Percentiles rank a stretch among this genome's conserved stretches.
These are phyloP conservation scores for Penicillium silybi DNA, from an alignment of 495 filamentous ascomycete species.

Conservation along the genomic window DNA sequence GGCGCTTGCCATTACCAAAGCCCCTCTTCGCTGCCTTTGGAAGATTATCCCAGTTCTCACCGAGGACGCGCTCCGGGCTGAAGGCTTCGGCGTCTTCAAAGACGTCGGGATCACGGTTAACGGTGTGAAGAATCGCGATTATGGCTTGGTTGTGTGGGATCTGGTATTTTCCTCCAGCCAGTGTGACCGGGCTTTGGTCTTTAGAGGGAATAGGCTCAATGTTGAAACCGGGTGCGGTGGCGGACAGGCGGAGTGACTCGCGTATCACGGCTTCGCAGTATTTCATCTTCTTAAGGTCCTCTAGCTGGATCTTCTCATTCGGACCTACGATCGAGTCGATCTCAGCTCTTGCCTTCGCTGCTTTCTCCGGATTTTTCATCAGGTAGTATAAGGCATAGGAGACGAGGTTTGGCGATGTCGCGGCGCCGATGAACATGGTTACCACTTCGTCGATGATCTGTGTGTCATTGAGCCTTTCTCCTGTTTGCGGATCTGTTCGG, in stretches of 20 bases:
- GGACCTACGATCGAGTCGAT: constrained; percentile 28
- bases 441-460: constrained; percentile 63
- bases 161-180: constrained; percentile 65
- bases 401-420: constrained; percentile 35
- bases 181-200: constrained; percentile 44
- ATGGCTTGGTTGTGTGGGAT: constrained; percentile 58
- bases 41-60: constrained; percentile 56
- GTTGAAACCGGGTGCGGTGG: constrained; percentile 64
- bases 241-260: constrained; percentile 66
- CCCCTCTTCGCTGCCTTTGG: constrained; percentile 60
- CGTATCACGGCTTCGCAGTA: constrained; percentile 66
- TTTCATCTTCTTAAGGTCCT: constrained; percentile 60
- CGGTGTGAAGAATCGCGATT: constrained; percentile 57
- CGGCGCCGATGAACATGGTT: constrained; percentile 39
- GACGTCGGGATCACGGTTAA: constrained; percentile 67
- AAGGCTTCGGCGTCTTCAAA: constrained; percentile 64
- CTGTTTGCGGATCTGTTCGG: constrained; percentile 61
- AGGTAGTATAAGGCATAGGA: constrained; percentile 38
- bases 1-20: constrained; percentile 68
- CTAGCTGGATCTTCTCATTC: constrained; percentile 28
- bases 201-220: constrained; percentile 50
- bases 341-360: constrained; percentile 34
- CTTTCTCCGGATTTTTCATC: constrained; percentile 27
- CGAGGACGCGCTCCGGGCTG: constrained; percentile 65
- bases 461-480: constrained; percentile 53